Conservation (phyloP, 139 green algal species). For the Chlamydomonas schloesseri region DNA sequence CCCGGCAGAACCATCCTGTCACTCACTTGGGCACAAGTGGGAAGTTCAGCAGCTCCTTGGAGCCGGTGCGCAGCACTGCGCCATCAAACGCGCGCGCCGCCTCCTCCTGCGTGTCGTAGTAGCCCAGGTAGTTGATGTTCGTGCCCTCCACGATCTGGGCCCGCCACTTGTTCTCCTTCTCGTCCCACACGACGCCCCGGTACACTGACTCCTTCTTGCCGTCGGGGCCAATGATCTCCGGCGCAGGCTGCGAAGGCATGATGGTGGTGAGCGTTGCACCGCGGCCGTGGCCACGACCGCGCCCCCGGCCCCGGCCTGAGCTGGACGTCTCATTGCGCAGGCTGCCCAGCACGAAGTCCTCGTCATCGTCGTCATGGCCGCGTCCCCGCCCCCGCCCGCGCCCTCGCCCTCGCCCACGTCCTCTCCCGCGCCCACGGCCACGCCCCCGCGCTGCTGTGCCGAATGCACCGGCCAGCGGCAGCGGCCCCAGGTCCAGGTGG, state of each 20-base stretch:
- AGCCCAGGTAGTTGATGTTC: not conserved
- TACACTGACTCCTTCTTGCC: slow-evolving; percentile 43
- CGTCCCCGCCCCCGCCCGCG: not conserved
- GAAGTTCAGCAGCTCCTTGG: slow-evolving; percentile 58
- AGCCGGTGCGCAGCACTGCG: slow-evolving; percentile 35
- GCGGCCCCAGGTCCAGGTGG: not conserved
- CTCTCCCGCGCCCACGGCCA: slow-evolving; percentile 6
- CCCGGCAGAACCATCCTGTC: not conserved
- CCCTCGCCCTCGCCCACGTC: not conserved
- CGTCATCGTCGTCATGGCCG: slow-evolving; percentile 15
- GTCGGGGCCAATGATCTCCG: slow-evolving; percentile 7
- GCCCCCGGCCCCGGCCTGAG: not conserved
- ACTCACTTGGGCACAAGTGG: slow-evolving; percentile 21
- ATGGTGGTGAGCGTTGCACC: not conserved
- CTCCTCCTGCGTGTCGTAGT: slow-evolving; percentile 26
- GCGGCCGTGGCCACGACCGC: not conserved
- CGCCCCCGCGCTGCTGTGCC: not conserved
- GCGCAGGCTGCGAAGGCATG: not conserved
- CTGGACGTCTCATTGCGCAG: not conserved
- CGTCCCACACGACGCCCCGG: slow-evolving; percentile 56
- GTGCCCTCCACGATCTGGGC: slow-evolving; percentile 36
- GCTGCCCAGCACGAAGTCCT: slow-evolving; percentile 34
- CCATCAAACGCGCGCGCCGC: slow-evolving; percentile 20
- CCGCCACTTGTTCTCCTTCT: slow-evolving; percentile 45
- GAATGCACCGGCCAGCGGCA: not conserved